Percentiles rank a stretch among this genome's conserved stretches.
phyloP scores from a whole-genome alignment of 768 basidiomycete genomes.

The Boletus tomentosulus region DNA sequence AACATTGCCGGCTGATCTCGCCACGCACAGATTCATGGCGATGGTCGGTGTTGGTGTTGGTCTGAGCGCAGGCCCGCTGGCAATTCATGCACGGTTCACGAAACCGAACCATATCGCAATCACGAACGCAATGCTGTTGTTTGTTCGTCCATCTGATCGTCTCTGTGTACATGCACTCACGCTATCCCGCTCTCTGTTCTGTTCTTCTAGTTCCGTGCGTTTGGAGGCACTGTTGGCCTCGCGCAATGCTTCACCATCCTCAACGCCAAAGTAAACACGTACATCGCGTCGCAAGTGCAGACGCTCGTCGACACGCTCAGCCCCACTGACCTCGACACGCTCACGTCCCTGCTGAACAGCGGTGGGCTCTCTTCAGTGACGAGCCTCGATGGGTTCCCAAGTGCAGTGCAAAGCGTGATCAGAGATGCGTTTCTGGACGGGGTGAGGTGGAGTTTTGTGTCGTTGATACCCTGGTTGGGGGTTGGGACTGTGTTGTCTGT shows the following conservation, averaged over 20 bases:
- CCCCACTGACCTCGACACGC: conserved; percentile 21
- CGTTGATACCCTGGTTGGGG: conserved; percentile 45
- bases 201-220: conserved; percentile 37
- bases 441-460: conserved; percentile 42
- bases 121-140: conserved; percentile 41
- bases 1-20: neutral
- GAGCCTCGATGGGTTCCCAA: conserved; percentile 36
- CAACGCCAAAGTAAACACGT: conserved; percentile 37
- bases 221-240: conserved; percentile 52
- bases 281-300: conserved; percentile 23
- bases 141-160: conserved; percentile 31
- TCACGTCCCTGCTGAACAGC: conserved; percentile 22
- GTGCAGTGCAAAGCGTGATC: conserved; percentile 32
- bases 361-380: conserved; percentile 33
- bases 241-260: conserved; percentile 51
- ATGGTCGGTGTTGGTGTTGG: conserved; percentile 45
- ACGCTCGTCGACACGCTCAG: conserved; percentile 29
- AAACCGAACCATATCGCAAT: conserved; percentile 41
- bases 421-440: conserved; percentile 40
- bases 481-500: conserved; percentile 33
- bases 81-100: conserved; percentile 44
- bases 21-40: conserved; percentile 36
- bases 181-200: neutral
- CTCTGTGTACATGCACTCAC: neutral
- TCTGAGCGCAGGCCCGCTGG: conserved; percentile 35